A percentile compares a stretch with the other conserved stretches of the same genome.
These are phyloP conservation scores for Pyrus communis DNA, from an alignment of 306 rosid species.

Conservation along the genomic window DNA sequence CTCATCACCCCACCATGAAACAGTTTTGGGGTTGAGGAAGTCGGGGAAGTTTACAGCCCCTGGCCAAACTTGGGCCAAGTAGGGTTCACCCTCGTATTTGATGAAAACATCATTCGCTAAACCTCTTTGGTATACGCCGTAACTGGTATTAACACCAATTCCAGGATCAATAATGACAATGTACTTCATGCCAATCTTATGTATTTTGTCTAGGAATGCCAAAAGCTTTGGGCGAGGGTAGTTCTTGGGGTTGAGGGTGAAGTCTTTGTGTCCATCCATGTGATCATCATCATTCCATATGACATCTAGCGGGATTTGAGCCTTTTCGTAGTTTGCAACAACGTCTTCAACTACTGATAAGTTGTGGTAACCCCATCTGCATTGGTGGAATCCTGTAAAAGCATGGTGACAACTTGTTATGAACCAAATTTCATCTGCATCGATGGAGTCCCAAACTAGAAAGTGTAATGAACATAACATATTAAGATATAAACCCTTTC, in stretches of 20 bases:
- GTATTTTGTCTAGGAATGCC: slow-evolving; percentile 76
- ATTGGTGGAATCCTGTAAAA: slow-evolving; percentile 84
- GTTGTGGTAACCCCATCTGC: slow-evolving; percentile 99
- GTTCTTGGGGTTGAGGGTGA: slow-evolving; percentile 60
- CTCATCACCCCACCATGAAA: slow-evolving; percentile 91
- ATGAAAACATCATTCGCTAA: slow-evolving; percentile 73
- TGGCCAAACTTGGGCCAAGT: slow-evolving; percentile 94
- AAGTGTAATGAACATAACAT: background rate
- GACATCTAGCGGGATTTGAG: slow-evolving; percentile 89
- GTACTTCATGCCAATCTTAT: slow-evolving; percentile 82
- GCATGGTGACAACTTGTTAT: background rate
- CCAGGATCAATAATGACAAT: slow-evolving; percentile 89
- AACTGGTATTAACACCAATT: slow-evolving; percentile 59
- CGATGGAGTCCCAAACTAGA: background rate
- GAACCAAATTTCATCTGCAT: too few relatives aligned
- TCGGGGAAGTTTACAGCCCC: slow-evolving; percentile 95
- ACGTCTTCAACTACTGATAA: slow-evolving; percentile 92
- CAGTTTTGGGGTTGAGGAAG: slow-evolving; percentile 87
- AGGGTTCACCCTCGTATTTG: slow-evolving; percentile 79
- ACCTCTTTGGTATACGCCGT: slow-evolving; percentile 79
- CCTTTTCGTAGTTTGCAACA: slow-evolving; percentile 75
- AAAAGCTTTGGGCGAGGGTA: slow-evolving; percentile 78
- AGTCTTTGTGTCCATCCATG: slow-evolving; percentile 86
- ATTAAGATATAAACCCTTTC: background rate
- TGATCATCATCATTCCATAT: slow-evolving; percentile 97